phyloP scores from a whole-genome alignment of 805 yeast genomes.

The Candida sphagnicola region DNA sequence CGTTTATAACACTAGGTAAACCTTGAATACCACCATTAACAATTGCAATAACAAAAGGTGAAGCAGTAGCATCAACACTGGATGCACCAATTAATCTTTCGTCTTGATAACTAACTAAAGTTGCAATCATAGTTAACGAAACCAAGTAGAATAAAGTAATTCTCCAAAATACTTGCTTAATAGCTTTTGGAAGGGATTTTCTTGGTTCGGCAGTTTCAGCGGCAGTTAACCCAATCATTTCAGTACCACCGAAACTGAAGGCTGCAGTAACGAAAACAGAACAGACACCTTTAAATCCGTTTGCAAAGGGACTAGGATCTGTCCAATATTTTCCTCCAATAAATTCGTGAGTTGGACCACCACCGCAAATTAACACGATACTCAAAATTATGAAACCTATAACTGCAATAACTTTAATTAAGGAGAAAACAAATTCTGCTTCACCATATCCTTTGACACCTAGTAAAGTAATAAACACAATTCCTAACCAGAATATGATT shows the following conservation, averaged over 20 bases:
- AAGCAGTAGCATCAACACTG: conserved; percentile 46
- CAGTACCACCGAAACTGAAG: conserved; percentile 35
- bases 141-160: conserved; percentile 33
- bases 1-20: conserved; percentile 30
- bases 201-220: conserved; percentile 33
- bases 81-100: conserved; percentile 39
- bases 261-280: conserved; percentile 36
- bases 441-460: conserved; percentile 57
- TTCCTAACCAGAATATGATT: conserved; percentile 46
- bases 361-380: conserved; percentile 48
- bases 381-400: conserved; percentile 46
- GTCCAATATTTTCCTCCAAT: conserved; percentile 48
- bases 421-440: conserved; percentile 48
- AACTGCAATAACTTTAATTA: conserved; percentile 46
- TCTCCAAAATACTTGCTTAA: conserved; percentile 37
- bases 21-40: conserved; percentile 25
- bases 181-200: conserved; percentile 30
- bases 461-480: conserved; percentile 45
- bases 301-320: conserved; percentile 49
- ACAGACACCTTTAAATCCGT: conserved; percentile 38
- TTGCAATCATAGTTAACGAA: conserved; percentile 22
- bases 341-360: conserved; percentile 46
- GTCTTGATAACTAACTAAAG: conserved; percentile 20
- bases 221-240: conserved; percentile 35
- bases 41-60: conserved; percentile 39